A percentile compares a stretch with the other conserved stretches of the same genome.
phyloP scores from a whole-genome alignment of 805 yeast genomes.

The Ogataea chonburiensis region DNA sequence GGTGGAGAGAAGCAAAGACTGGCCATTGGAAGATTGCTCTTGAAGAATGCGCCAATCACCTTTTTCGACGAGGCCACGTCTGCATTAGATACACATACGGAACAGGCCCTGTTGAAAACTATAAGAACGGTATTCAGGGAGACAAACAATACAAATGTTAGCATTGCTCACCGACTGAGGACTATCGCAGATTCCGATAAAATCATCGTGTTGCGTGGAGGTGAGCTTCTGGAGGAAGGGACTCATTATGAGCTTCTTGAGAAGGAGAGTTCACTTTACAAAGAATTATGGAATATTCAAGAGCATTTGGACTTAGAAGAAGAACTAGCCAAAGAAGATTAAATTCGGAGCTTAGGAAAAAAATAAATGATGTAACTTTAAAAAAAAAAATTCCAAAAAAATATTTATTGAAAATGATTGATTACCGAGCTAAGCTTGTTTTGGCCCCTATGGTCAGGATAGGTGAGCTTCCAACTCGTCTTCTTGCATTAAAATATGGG shows the following conservation, averaged over 20 bases:
- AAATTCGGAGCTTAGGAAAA: slow-evolving; percentile 1
- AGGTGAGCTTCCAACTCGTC: slow-evolving; percentile 89
- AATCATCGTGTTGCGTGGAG: slow-evolving; percentile 81
- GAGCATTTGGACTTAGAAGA: slow-evolving; percentile 64
- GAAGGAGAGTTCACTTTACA: slow-evolving; percentile 60
- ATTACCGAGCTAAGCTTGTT: slow-evolving; percentile 73
- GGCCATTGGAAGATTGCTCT: slow-evolving; percentile 87
- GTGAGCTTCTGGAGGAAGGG: slow-evolving; percentile 85
- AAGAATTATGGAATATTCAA: slow-evolving; percentile 88
- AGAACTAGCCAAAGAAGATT: slow-evolving; percentile 27
- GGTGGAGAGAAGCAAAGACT: slow-evolving; percentile 98
- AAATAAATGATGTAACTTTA: neutral
- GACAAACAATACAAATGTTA: slow-evolving; percentile 66
- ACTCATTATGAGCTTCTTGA: slow-evolving; percentile 64
- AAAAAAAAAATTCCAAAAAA: slow-evolving; percentile 1
- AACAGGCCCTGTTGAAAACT: slow-evolving; percentile 75
- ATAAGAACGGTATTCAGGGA: slow-evolving; percentile 64
- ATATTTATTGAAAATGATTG: slow-evolving; percentile 45
- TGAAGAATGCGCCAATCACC: slow-evolving; percentile 84
- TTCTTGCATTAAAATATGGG: slow-evolving; percentile 76
- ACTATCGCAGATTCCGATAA: slow-evolving; percentile 94
- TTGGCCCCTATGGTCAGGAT: slow-evolving; percentile 97
- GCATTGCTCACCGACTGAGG: slow-evolving; percentile 90
- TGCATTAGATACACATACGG: slow-evolving; percentile 96
- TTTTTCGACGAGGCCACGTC: slow-evolving; percentile 97